Percentiles rank a stretch among this genome's conserved stretches.
These are phyloP conservation scores for Saccharomycopsis lassenensis DNA, from an alignment of 805 yeast genomes.

Conservation along the genomic window DNA sequence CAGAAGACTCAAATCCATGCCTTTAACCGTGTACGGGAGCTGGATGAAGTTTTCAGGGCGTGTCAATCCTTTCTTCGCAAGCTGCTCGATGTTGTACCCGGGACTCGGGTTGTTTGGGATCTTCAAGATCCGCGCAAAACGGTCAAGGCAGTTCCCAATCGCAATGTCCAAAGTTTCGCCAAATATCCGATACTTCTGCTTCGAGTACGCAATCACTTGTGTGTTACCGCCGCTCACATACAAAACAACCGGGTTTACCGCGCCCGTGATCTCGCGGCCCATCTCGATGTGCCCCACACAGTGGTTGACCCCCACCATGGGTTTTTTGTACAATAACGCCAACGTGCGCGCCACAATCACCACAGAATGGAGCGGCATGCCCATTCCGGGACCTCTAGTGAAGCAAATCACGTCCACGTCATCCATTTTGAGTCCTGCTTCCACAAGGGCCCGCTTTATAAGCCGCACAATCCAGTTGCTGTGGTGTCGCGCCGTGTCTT, in stretches of 20 bases:
- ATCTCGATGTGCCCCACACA: slow-evolving; percentile 98
- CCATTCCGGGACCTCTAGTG: slow-evolving; percentile 99
- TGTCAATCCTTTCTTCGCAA: slow-evolving; percentile 56
- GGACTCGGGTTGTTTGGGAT: slow-evolving; percentile 94
- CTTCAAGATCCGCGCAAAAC: slow-evolving; percentile 85
- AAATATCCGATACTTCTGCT: slow-evolving; percentile 89
- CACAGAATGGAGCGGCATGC: slow-evolving; percentile 92
- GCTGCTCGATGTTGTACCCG: slow-evolving; percentile 91
- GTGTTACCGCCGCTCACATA: slow-evolving; percentile 99
- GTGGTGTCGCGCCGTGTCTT: slow-evolving; percentile 96
- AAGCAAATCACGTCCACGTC: slow-evolving; percentile 79
- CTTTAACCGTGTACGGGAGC: slow-evolving; percentile 93
- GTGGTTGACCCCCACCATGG: slow-evolving; percentile 91
- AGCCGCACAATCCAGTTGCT: slow-evolving; percentile 86
- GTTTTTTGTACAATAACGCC: slow-evolving; percentile 67
- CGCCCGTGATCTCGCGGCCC: slow-evolving; percentile 99
- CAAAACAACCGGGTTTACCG: slow-evolving; percentile 90
- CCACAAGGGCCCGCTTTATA: slow-evolving; percentile 52
- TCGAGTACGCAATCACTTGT: slow-evolving; percentile 93
- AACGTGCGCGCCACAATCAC: slow-evolving; percentile 87
- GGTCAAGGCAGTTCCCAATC: slow-evolving; percentile 90
- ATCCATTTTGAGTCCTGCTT: slow-evolving; percentile 37
- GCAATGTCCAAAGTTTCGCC: slow-evolving; percentile 99
- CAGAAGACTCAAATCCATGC: slow-evolving; percentile 96
- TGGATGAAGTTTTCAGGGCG: slow-evolving; percentile 43